Evolutionary conservation across 345 rosid genomes (phyloP).

Genomic region (Eucalyptus globulus): DNA sequence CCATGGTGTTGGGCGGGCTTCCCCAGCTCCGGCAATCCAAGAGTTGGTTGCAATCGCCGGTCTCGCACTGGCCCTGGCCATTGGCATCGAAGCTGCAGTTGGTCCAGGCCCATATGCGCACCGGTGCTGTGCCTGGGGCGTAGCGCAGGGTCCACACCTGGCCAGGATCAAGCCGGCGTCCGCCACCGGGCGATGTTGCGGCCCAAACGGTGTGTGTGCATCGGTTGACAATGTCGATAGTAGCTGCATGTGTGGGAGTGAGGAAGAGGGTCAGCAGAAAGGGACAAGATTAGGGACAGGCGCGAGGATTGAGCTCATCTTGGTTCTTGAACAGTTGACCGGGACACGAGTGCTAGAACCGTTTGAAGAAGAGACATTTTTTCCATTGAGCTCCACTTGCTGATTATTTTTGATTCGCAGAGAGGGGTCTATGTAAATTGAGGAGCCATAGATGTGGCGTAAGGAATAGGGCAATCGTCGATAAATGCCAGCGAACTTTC

Average conservation of each 20-base stretch:
- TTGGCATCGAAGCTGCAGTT: conserved; percentile 6
- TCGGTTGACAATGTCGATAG: neutral
- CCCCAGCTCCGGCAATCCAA: conserved; percentile 1
- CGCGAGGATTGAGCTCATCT: neutral
- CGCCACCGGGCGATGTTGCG: conserved; percentile 5
- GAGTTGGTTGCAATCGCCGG: conserved; percentile 6
- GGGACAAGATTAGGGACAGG: neutral
- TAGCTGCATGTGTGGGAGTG: neutral
- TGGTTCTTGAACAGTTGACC: neutral
- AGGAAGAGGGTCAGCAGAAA: neutral
- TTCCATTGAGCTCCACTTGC: neutral
- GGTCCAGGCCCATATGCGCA: conserved; percentile 12
- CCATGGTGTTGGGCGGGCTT: conserved; percentile 5
- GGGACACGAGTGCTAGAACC: neutral
- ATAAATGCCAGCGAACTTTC: neutral
- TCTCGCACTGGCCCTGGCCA: conserved; percentile 8
- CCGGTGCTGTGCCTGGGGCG: neutral
- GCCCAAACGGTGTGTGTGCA: conserved; percentile 14
- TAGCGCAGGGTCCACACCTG: neutral
- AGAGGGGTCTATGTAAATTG: neutral
- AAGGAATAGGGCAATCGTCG: neutral
- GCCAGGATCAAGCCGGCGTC: conserved; percentile 1
- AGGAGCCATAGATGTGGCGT: neutral
- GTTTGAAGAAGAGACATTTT: neutral
- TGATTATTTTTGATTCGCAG: neutral